Evolutionary conservation across 306 rosid genomes (phyloP), one percentile per base, ranked within the genome.

Genomic region (Fagus sylvatica): DNA sequence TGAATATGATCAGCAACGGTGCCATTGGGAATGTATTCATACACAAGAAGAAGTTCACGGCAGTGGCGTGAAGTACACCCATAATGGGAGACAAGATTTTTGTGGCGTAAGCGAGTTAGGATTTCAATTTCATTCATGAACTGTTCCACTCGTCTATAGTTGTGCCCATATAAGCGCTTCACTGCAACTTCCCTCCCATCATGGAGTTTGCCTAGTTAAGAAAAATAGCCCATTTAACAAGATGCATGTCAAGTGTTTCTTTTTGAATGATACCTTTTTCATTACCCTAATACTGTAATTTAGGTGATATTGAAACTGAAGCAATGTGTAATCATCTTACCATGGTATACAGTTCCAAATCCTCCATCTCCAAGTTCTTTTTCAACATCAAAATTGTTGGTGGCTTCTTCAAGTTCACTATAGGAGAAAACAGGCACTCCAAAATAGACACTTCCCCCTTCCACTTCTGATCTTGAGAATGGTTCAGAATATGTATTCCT

Each of bases 171-270:
- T 15, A 93, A 77, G 72, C 85, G 87, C 78, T 91, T 93, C 62
- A 93, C 87, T 39, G 97, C 95, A 71, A 91, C 98, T 86, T 93
- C 98, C n/a, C 94, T 79, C 41, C 94, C 93, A 75, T 93, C 98
- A 72, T 72, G 73, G 54, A 93, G 94, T 54, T 82, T 87, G 4
- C 96, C 94, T 93, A 66, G 55, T 77, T 33, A 43, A n/a, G 59
- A 80, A 49, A 72, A 75, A 78, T 61, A 81, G 54, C 68, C 69
- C 62, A 37, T 22, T 22, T 22, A 22, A 22, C 28, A 22, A 22
- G 28, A 22, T 22, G 28, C 28, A 22, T 22, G 28, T 22, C 28
- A 22, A 22, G 28, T 22, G 28, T 22, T 22, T 22, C 28, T 22
- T 22, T 22, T 22, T 22, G 28, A 22, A 22, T 22, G 28, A 22